Evolutionary conservation across 805 yeast genomes (phyloP).

Genomic region (Cyberlindnera euphorbiiphila): DNA sequence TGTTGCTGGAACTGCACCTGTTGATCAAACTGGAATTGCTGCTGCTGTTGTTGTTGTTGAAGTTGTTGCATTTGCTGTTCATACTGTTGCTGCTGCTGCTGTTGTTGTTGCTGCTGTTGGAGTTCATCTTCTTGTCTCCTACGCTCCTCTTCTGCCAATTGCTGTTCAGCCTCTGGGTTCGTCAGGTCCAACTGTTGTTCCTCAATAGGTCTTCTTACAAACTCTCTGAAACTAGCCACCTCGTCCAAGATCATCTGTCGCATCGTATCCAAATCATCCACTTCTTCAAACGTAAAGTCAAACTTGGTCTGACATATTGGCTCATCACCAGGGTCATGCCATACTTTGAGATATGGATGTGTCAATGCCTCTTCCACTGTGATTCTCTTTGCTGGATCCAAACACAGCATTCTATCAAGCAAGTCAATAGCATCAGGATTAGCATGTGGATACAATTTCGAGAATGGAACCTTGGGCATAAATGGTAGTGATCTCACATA

Average conservation of each 20-base stretch:
- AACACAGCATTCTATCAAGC: constrained; percentile 71
- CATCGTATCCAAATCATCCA: constrained; percentile 74
- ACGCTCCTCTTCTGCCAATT: constrained; percentile 23
- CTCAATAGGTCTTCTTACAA: constrained; percentile 72
- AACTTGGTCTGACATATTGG: constrained; percentile 77
- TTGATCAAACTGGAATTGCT: constrained; percentile 17
- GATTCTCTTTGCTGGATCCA: constrained; percentile 81
- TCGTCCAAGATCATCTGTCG: constrained; percentile 75
- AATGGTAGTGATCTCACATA: constrained; percentile 84
- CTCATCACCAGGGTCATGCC: constrained; percentile 95
- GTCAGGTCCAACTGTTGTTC: constrained; percentile 42
- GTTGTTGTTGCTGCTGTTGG: constrained; percentile 18
- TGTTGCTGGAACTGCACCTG: constrained; percentile 9
- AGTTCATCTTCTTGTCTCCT: constrained; percentile 10
- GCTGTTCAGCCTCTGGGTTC: constrained; percentile 27
- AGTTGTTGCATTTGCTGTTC: constrained; percentile 22
- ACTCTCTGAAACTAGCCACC: constrained; percentile 71
- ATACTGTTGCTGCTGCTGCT: constrained; percentile 16
- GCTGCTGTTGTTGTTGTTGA: constrained; percentile 10
- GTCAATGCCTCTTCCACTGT: constrained; percentile 83
- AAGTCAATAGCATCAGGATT: constrained; percentile 84
- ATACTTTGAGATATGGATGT: constrained; percentile 83
- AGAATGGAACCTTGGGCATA: constrained; percentile 75
- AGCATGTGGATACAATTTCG: constrained; percentile 73
- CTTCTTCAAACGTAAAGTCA: constrained; percentile 79